Evolutionary conservation across 2,329 filamentous ascomycete genomes (phyloP), one percentile per base, ranked within the genome.

Genomic region (Pseudopithomyces maydicus): DNA sequence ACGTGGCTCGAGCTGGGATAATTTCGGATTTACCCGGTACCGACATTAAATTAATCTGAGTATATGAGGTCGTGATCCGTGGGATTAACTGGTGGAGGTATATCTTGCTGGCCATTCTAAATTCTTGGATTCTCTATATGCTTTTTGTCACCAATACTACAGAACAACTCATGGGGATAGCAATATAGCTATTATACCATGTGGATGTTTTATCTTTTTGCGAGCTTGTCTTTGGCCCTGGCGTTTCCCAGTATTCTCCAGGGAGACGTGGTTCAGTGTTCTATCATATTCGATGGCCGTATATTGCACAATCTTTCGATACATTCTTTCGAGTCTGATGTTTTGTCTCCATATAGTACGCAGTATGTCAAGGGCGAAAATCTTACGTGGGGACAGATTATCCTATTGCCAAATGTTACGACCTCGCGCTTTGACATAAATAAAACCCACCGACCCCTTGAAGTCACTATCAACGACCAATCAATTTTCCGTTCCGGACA

Each of bases 271-370:
- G 62, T 65, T 1, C 57, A 66, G 60, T 71, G 69, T 26, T 69
- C 69, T n/a, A 49, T 73, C 11, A 66, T 72, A 42, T 69, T 73
- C 52, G 70, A 72, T 48, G 68, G 67, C n/a, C 67, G 68, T 22
- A 50, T 73, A 20, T 55, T 47, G 12, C 20, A 50, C 12, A 70
- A 69, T 43, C 50, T 60, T 11, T 62, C 65, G 10, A 61, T 66
- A 17, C 7, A 54, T 2, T 56, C 58, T 8, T 71, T 73, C 33
- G 64, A 71, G 48, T 54, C 51, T 6, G 33, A 57, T 7, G 38
- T 58, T 6, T 54, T 55, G 8, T 61, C 63, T 1, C 67, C 64
- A 8, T 70, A 56, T 54, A 67, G 57, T 48, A 54, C 67, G 0
- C 35, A 49, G 23, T 68, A 61, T 53, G 68, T 71, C 12, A 70